Evolutionary conservation across 192 early-diverging fungal genomes (phyloP), one percentile per base, ranked within the genome.

Genomic region (Backusella luteola): DNA sequence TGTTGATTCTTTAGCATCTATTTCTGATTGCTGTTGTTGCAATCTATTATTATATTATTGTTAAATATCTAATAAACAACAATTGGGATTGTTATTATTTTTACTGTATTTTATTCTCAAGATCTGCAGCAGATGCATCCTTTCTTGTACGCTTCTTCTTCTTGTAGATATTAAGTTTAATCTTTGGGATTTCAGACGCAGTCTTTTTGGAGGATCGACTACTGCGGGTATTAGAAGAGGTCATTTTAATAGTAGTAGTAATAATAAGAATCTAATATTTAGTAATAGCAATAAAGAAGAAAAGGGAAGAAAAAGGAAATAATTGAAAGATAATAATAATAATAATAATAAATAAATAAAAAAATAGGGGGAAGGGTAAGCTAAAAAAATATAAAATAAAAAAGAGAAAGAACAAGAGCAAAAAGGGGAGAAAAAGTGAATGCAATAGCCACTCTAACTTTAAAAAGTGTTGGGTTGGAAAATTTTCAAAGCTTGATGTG

Each of bases 141-240:
- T 63, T 63, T 63, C 56, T 36, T 26, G 36, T 29, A 15, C 36
- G 69, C 39, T 70, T 70, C 36, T 70, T 70, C 36, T 70, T 70
- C n/a, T 39, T 70, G n/a, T 34, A 15, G 36, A 17, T 70, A 26
- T 35, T 39, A 23, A 38, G 15, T 38, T 70, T 70, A 26, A 26
- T 23, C 36, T 70, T 70, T 26, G 36, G 34, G 12, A 70, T 38
- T 39, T 70, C 36, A 70, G 23, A 35, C 4, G 36, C 23, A 36
- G 34, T 70, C 69, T 70, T 70, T 26, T 39, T 39, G 19, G 69
- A 70, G 44, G 35, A 70, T 26, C 69, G 69, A 70, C 69, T 70
- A 44, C 69, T 70, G 38, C 69, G 69, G 39, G 69, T 70, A 63
- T 63, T 63, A 63, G 56, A 63, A 63, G 69, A 70, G 4, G 69